Percentiles rank a stretch among this genome's conserved stretches.
Conservation (phyloP, 176 grass and related monocot species). For the Aegilops speltoides region DNA sequence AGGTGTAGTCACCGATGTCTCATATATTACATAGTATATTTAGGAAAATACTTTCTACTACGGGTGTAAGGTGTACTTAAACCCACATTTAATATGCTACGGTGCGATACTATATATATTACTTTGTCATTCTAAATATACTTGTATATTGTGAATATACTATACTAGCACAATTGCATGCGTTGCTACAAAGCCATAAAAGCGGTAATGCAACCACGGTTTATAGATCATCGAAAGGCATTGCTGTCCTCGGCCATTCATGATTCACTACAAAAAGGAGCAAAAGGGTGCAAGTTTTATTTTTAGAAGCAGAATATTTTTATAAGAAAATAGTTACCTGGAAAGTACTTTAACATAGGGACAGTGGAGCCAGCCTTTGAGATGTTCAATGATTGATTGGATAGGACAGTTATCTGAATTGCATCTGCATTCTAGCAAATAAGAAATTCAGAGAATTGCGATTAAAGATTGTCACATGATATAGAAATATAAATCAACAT, state of each 20-base stretch:
- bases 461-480: slow-evolving; percentile 4
- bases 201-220: background rate
- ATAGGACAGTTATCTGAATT: slow-evolving; percentile 61
- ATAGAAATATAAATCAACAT: slow-evolving; percentile 2
- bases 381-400: slow-evolving; percentile 61
- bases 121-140: background rate
- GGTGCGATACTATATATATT: too few relatives aligned
- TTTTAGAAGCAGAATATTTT: slow-evolving; percentile 5
- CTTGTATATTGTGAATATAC: background rate
- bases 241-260: background rate
- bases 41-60: too few relatives aligned
- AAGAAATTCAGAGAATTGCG: slow-evolving; percentile 35
- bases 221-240: background rate
- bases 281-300: background rate
- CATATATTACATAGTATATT: too few relatives aligned
- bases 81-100: too few relatives aligned
- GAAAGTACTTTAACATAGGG: slow-evolving; percentile 73
- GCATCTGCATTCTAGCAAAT: slow-evolving; percentile 87
- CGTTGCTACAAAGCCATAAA: background rate
- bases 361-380: slow-evolving; percentile 42
- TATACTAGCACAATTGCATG: background rate
- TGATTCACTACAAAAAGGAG: background rate
- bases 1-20: too few relatives aligned
- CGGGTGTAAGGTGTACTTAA: too few relatives aligned
- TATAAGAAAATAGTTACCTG: slow-evolving; percentile 51